Evolutionary conservation across 257 asterid species (phyloP).

Genomic region (Plantago ovata): DNA sequence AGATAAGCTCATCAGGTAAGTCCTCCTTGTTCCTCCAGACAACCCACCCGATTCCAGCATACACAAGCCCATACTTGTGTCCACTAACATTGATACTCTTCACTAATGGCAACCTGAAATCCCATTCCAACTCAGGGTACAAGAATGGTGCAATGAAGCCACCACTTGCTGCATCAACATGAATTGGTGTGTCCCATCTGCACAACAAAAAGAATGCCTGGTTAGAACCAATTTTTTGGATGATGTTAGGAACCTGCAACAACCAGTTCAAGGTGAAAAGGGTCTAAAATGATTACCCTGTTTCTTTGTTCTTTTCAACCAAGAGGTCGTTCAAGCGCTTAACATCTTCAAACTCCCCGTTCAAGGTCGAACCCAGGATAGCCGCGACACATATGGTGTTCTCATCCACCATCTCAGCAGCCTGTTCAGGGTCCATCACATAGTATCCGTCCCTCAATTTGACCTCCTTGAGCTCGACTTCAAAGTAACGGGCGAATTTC

Average conservation of each 20-base stretch:
- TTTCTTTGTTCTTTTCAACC: slow-evolving; percentile 54
- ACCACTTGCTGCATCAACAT: slow-evolving; percentile 96
- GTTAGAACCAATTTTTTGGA: too few relatives aligned
- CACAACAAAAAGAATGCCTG: not conserved
- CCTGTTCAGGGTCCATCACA: slow-evolving; percentile 87
- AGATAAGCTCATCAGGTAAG: slow-evolving; percentile 81
- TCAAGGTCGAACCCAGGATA: slow-evolving; percentile 79
- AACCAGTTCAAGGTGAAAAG: too few relatives aligned
- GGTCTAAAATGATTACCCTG: slow-evolving; percentile 50
- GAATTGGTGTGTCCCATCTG: slow-evolving; percentile 92
- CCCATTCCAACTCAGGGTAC: slow-evolving; percentile 91
- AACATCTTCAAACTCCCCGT: slow-evolving; percentile 93
- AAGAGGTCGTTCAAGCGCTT: slow-evolving; percentile 71
- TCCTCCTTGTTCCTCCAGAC: slow-evolving; percentile 82
- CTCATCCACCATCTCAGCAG: slow-evolving; percentile 86
- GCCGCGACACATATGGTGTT: slow-evolving; percentile 95
- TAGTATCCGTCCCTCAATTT: slow-evolving; percentile 75
- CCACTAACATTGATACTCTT: slow-evolving; percentile 93
- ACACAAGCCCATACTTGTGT: slow-evolving; percentile 92
- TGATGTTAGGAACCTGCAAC: too few relatives aligned
- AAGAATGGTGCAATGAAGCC: slow-evolving; percentile 94
- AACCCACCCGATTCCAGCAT: slow-evolving; percentile 93
- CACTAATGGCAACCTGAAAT: slow-evolving; percentile 76
- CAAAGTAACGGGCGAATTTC: slow-evolving; percentile 85
- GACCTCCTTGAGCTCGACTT: slow-evolving; percentile 88